Evolutionary conservation across 1,284 basidiomycete genomes (phyloP).

Genomic region (Ustanciosporium gigantosporum): DNA sequence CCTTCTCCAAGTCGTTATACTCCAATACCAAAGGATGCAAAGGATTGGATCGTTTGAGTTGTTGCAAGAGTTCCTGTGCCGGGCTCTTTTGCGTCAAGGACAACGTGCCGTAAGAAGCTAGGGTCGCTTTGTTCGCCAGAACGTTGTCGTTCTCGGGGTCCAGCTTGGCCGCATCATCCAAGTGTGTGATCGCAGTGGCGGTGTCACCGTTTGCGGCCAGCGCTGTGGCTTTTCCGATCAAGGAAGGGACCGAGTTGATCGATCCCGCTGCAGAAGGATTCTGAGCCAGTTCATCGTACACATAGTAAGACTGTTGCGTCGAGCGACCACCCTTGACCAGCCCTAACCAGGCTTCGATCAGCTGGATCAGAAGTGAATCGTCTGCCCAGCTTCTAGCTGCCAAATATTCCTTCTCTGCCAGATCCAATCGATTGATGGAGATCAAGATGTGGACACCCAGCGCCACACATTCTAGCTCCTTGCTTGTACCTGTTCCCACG

Average conservation of each 20-base stretch:
- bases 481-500: conserved; percentile 30
- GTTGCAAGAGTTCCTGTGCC: conserved; percentile 2
- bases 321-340: conserved; percentile 49
- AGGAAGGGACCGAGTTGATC: conserved; percentile 25
- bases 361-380: conserved; percentile 56
- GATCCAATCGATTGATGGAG: conserved; percentile 52
- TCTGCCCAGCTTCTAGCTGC: conserved; percentile 56
- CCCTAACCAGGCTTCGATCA: conserved; percentile 59
- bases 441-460: conserved; percentile 58
- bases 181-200: conserved; percentile 20
- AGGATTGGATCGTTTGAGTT: conserved; percentile 13
- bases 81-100: not conserved
- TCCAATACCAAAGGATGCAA: conserved; percentile 17
- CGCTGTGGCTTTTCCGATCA: conserved; percentile 54
- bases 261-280: conserved; percentile 36
- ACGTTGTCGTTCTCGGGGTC: conserved; percentile 27
- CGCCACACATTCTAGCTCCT: conserved; percentile 55
- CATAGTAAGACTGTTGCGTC: conserved; percentile 60
- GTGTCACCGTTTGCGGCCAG: conserved; percentile 42
- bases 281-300: conserved; percentile 59
- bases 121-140: conserved; percentile 33
- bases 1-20: conserved; percentile 8
- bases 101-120: conserved; percentile 9
- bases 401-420: conserved; percentile 55
- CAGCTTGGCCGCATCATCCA: conserved; percentile 40